Evolutionary conservation across 164 flowering plant genomes (phyloP).

Genomic region (Chloranthus sessilifolius): DNA sequence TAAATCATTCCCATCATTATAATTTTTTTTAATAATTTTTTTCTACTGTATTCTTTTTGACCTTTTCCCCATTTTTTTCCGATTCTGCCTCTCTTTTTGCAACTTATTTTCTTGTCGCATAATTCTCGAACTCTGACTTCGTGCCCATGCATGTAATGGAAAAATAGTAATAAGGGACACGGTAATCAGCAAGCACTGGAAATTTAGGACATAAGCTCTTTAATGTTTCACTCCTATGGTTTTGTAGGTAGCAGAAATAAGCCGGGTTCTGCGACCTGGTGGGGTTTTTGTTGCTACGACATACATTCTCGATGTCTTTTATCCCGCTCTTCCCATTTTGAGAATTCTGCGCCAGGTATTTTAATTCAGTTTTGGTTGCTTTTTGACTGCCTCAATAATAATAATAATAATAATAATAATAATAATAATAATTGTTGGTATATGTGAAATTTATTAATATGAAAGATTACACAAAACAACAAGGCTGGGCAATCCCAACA

Average conservation of each 20-base stretch:
- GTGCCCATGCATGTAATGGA: no score
- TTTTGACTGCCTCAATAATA: background rate
- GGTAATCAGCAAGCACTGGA: no score
- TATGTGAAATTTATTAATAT: background rate
- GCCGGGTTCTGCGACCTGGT: slow-evolving; percentile 83
- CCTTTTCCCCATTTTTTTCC: background rate
- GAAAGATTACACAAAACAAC: background rate
- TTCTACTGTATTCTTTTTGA: no score
- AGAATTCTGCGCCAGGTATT: slow-evolving; percentile 54
- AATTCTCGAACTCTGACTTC: no score
- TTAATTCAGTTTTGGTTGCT: background rate
- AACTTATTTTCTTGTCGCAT: no score
- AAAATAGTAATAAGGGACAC: no score
- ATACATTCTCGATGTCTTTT: slow-evolving; percentile 54
- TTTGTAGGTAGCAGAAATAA: slow-evolving; percentile 84
- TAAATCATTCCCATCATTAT: no score
- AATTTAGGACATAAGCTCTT: no score
- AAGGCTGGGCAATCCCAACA: background rate
- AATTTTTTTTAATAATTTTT: no score
- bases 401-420: background rate
- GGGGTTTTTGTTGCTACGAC: slow-evolving; percentile 96
- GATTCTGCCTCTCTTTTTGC: background rate
- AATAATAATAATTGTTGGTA: background rate
- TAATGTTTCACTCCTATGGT: no score
- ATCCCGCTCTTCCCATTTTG: slow-evolving; percentile 34